Base-by-base conservation (phyloP, 2,329 filamentous ascomycete species). In the Calonectria pauciramosa region DNA sequence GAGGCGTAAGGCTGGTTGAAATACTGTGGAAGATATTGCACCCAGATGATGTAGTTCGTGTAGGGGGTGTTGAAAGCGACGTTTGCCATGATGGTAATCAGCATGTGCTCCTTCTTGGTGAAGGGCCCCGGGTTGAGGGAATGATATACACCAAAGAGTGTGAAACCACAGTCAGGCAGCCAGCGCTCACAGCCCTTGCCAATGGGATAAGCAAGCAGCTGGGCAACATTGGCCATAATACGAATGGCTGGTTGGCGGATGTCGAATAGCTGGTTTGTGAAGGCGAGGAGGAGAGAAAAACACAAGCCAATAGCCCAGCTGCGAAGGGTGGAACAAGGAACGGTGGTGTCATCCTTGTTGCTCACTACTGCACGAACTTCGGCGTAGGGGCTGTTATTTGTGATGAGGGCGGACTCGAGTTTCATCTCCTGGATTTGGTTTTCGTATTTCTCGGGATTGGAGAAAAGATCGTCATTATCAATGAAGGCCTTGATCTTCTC, bases 61-160 rank as follows among this genome's bases (percentile, higher is more conserved):
- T 90, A 91, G 0, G 89, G 89, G 4, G 86, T 85, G 73, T 87
- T 87, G 82, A 87, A 89, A 16, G 88, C 87, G 16, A 90, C 89
- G 80, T 93, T 93, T 70, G 92, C 91, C 89, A 91, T 91, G 81
- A 91, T 90, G 73, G 89, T 89, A 76, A 92, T 90, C 51, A 92
- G 85, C 86, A 91, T 90, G 79, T 92, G 91, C 81, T 92, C 91
- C 83, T 92, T 92, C 79, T 88, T 88, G 69, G 88, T 89, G 80
- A 92, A 92, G 2, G 87, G 88, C 0, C 90, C 90, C 0, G 90
- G 90, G 78, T 91, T 91, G 18, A 91, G 85, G 7, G 86, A 87
- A 79, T 89, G 88, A 26, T 86, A 85, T 28, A 85, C 78, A 13
- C 88, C 88, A 52, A 86, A 85, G 20, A 89, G 78, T 1, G 84